Evolutionary conservation across 2,329 filamentous ascomycete species (phyloP), one percentile per base, ranked within the genome.

Genomic region (Mycosphaerelloides madeirae): DNA sequence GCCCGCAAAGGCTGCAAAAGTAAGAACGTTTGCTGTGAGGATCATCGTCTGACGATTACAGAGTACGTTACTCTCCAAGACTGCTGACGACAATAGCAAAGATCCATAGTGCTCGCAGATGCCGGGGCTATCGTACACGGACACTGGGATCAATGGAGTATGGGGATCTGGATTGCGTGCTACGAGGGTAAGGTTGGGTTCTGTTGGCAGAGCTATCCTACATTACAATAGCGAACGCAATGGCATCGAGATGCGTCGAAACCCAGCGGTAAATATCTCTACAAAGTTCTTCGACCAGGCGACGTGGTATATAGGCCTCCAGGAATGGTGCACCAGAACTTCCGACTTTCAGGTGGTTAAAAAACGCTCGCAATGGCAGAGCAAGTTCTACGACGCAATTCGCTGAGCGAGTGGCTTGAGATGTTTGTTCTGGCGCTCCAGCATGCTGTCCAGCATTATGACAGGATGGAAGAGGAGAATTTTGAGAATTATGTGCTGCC

Each of bases 121-220:
- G 42, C 53, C 7, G 52, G 53, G 5, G 49, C 52, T 3, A 9
- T 48, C 8, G 53, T 52, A 9, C 16, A 15, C 3, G 19, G 35
- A 2, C 52, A 53, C 34, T 36, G 20, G 19, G 49, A 56, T 31
- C 33, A 28, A 8, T 49, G 15, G 14, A 41, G 32, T 6, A 22
- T 54, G 3, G 43, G 42, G 2, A 56, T 52, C 1, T 53, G 49
- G 43, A 48, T 56, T 4, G 41, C 41, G 2, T 53, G 49, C 42
- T 34, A 49, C 18, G 46, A 56, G 40, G 53, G 53, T 15, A 46
- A 54, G 25, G 49, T 54, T 18, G 53, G 52, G 2, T 44, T 54
- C 25, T 37, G 38, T 11, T 56, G 45, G 44, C 32, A 50, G 14
- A 31, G 18, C 14, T 29, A 35, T 4, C 39, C 48, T 11, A 44